Percentiles rank a stretch among this genome's conserved stretches.
Conservation (phyloP, 1,139 yeast genomes). For the Komagataea norvegica region DNA sequence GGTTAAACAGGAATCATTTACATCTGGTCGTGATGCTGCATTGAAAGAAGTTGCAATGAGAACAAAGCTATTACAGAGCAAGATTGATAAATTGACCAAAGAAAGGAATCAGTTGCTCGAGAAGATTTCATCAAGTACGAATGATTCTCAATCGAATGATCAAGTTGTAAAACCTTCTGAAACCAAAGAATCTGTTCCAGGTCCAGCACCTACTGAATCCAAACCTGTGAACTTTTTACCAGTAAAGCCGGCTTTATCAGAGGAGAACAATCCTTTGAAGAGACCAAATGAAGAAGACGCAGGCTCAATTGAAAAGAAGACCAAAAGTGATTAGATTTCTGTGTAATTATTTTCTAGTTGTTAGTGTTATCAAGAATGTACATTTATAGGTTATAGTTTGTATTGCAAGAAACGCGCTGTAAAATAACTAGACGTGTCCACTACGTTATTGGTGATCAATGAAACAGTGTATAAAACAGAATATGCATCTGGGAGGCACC, state of each 20-base stretch:
- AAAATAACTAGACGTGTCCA: no score
- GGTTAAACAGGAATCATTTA: slow-evolving; percentile 34
- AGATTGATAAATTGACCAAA: slow-evolving; percentile 31
- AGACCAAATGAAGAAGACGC: slow-evolving; percentile 21
- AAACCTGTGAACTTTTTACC: slow-evolving; percentile 12
- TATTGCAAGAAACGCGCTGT: neutral
- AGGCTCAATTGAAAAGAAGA: slow-evolving; percentile 26
- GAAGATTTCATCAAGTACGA: slow-evolving; percentile 13
- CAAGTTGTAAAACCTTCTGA: no score
- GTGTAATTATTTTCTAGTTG: neutral
- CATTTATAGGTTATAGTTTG: no score
- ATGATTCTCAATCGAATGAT: neutral
- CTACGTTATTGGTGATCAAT: no score
- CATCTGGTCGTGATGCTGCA: slow-evolving; percentile 36
- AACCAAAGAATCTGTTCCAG: no score
- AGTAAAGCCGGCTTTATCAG: slow-evolving; percentile 9
- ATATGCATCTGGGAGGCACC: no score
- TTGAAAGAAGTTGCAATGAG: slow-evolving; percentile 33
- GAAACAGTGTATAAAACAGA: no score
- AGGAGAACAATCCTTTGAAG: slow-evolving; percentile 10
- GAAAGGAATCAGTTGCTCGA: slow-evolving; percentile 28
- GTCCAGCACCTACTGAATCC: no score
- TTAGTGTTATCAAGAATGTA: no score
- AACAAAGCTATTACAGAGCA: slow-evolving; percentile 30
- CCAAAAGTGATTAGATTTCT: slow-evolving; percentile 17